Evolutionary conservation across 352 stramenopile species (phyloP), one percentile per base, ranked within the genome.

Genomic region (Phytophthora meadii): DNA sequence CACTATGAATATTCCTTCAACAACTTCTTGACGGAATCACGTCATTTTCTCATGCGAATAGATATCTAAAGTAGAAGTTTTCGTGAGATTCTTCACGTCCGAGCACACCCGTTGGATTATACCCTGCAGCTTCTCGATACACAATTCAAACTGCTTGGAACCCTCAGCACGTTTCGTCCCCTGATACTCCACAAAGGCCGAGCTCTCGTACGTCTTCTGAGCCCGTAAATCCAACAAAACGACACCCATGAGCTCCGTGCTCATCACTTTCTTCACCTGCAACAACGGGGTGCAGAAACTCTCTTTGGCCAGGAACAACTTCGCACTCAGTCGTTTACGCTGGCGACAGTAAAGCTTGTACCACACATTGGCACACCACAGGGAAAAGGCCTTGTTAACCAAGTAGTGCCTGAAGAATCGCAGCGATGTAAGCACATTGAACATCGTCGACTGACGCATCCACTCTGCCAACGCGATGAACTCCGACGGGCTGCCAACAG

Each of bases 351-450:
- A 98, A 1, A 98, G 70, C 44, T 97, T 96, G 63, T 86, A 98
- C 2, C 90, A 81, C 27, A 98, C 86, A 58, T 94, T 96, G n/a
- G 86, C 78, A 14, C 76, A 68, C 95, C 95, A 98, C 11, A 88
- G 54, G 1, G 76, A 84, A 53, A 98, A 98, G 6, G 78, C 76
- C 61, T 98, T 98, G 49, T 84, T 84, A n/a, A 97, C 84, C 7
- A 98, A 71, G 59, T 97, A 98, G 53, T 97, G 77, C 74, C 97
- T 98, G 76, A 98, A 98, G 63, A 98, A 98, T 1, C 84, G 83
- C 12, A 98, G 89, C 24, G 85, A 96, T 32, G 88, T 93, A n/a
- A 98, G 81, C 25, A 98, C 90, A 57, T 98, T 98, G 51, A 98
- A 98, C 50, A 98, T 88, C 17, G 92, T 98, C 1, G 85, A 95